Evolutionary conservation across 1,284 basidiomycete species (phyloP).

Genomic region (Ganoderma boninense): DNA sequence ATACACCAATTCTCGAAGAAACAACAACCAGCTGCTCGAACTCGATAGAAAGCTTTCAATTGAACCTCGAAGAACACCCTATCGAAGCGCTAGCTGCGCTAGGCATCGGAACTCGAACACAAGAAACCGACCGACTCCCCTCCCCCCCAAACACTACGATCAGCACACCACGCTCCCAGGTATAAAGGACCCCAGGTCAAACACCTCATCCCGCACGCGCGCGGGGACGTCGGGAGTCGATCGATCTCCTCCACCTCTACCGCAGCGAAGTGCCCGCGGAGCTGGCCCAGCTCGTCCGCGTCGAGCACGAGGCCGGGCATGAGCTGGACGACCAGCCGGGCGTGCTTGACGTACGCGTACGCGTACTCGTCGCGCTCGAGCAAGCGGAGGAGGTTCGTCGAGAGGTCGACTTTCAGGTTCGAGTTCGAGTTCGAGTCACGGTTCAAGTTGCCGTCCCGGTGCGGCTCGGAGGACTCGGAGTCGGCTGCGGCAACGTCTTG

Average conservation of each 20-base stretch:
- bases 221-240: neutral
- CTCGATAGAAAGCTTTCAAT: too few relatives aligned
- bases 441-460: neutral
- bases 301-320: neutral
- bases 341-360: neutral
- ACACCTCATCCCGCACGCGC: neutral
- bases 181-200: neutral
- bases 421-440: too few relatives aligned
- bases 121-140: too few relatives aligned
- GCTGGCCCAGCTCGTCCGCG: neutral
- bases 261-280: neutral
- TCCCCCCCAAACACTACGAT: neutral
- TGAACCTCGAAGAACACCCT: too few relatives aligned
- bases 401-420: neutral
- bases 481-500: neutral
- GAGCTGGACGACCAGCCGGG: neutral
- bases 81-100: too few relatives aligned
- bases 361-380: neutral
- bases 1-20: too few relatives aligned
- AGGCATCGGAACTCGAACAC: too few relatives aligned
- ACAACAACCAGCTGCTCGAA: too few relatives aligned
- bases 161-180: neutral
- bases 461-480: neutral
- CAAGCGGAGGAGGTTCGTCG: neutral
- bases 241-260: neutral